phyloP scores from a whole-genome alignment of 2,329 filamentous ascomycete species.

The Colletotrichum tropicicola region DNA sequence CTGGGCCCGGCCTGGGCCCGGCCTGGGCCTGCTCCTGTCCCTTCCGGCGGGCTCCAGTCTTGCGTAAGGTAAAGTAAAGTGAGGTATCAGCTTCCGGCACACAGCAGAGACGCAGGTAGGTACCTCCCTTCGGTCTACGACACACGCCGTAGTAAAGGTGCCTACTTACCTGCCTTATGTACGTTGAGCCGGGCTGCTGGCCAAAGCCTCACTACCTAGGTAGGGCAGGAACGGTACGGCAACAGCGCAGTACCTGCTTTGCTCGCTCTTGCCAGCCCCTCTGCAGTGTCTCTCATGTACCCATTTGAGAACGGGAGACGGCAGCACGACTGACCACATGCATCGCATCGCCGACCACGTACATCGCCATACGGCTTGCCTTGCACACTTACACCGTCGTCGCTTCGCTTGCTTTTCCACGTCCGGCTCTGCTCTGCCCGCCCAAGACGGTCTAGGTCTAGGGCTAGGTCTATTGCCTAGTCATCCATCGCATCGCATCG shows the following conservation, averaged over 20 bases:
- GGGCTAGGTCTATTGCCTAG: too few relatives aligned
- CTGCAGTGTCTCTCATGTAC: not conserved
- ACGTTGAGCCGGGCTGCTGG: not conserved
- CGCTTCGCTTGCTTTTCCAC: slow-evolving; percentile 8
- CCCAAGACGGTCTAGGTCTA: not conserved
- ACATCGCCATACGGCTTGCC: not conserved
- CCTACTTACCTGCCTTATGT: too few relatives aligned
- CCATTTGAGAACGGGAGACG: not conserved
- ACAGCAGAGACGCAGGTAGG: too few relatives aligned
- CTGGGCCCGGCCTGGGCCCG: too few relatives aligned
- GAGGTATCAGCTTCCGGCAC: too few relatives aligned
- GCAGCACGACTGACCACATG: not conserved
- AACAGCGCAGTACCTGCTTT: slow-evolving; percentile 5
- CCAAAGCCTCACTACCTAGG: not conserved
- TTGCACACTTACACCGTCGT: slow-evolving; percentile 23
- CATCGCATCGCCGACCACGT: too few relatives aligned
- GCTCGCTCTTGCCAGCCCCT: slow-evolving; percentile 1
- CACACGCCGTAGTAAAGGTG: too few relatives aligned
- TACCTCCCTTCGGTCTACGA: too few relatives aligned
- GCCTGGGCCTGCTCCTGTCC: too few relatives aligned
- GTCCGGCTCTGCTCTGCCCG: not conserved
- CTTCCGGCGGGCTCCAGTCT: too few relatives aligned
- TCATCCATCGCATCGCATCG: too few relatives aligned
- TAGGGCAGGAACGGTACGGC: not conserved
- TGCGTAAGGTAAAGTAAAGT: too few relatives aligned